phyloP scores from a whole-genome alignment of 345 rosid species.

The Populus euphratica region DNA sequence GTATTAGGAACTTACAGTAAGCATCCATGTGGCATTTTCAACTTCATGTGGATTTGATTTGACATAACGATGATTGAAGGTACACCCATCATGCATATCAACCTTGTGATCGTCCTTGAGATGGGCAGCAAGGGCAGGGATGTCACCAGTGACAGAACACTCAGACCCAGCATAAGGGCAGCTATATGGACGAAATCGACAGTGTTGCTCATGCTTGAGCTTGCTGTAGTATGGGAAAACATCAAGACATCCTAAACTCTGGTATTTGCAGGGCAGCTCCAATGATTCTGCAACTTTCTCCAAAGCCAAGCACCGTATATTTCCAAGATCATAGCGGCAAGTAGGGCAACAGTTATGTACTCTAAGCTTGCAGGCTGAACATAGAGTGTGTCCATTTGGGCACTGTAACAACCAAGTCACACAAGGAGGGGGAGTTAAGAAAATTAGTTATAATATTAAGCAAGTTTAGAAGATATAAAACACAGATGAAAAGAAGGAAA shows the following conservation, averaged over 20 bases:
- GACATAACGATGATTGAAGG: conserved; percentile 76
- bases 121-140: conserved; percentile 59
- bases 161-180: conserved; percentile 81
- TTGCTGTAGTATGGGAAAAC: conserved; percentile 58
- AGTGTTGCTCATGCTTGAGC: conserved; percentile 58
- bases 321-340: conserved; percentile 59
- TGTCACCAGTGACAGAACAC: conserved; percentile 61
- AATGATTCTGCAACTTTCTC: conserved; percentile 64
- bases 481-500: not conserved
- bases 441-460: not conserved
- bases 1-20: conserved; percentile 48
- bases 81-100: conserved; percentile 76
- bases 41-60: conserved; percentile 79
- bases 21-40: conserved; percentile 82
- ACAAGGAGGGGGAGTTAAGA: conserved; percentile 2
- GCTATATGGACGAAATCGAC: conserved; percentile 54
- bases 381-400: conserved; percentile 60
- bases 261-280: conserved; percentile 59
- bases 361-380: conserved; percentile 57
- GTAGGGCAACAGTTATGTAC: conserved; percentile 55
- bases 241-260: conserved; percentile 52
- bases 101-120: conserved; percentile 78
- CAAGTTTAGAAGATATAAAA: not conserved
- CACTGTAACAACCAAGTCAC: conserved; percentile 36
- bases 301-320: conserved; percentile 61